Conservation (phyloP, 148 eudicot species). For the Rhododendron ferrugineum region DNA sequence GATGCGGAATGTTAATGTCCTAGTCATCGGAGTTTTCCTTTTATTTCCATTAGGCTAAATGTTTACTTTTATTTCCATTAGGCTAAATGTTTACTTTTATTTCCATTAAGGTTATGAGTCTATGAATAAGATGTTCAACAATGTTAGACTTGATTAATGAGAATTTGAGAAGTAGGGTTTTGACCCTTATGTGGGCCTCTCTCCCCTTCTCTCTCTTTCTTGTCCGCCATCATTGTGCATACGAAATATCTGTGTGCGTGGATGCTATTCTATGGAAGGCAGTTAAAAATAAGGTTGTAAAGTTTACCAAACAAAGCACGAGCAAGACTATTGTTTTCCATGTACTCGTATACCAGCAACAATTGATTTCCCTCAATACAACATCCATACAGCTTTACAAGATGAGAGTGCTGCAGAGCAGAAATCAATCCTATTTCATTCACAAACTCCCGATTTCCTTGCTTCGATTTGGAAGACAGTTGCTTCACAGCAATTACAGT, state of each 20-base stretch:
- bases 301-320: slow-evolving; percentile 38
- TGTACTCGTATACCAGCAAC: slow-evolving; percentile 33
- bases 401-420: slow-evolving; percentile 29
- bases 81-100: too few relatives aligned
- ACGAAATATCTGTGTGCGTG: background rate
- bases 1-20: too few relatives aligned
- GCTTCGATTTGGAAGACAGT: background rate
- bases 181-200: too few relatives aligned
- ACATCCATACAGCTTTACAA: slow-evolving; percentile 37
- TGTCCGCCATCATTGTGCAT: too few relatives aligned
- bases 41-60: too few relatives aligned
- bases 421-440: slow-evolving; percentile 32
- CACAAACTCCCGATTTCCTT: background rate
- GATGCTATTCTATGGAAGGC: background rate
- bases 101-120: too few relatives aligned
- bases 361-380: slow-evolving; percentile 36
- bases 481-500: slow-evolving; percentile 47
- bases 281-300: background rate
- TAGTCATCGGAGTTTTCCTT: too few relatives aligned
- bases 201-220: too few relatives aligned
- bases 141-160: too few relatives aligned
- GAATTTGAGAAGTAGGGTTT: too few relatives aligned
- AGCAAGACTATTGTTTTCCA: slow-evolving; percentile 44
- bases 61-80: too few relatives aligned
- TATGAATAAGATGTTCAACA: too few relatives aligned